phyloP scores from a whole-genome alignment of 768 basidiomycete genomes.

The Russula ochroleuca region DNA sequence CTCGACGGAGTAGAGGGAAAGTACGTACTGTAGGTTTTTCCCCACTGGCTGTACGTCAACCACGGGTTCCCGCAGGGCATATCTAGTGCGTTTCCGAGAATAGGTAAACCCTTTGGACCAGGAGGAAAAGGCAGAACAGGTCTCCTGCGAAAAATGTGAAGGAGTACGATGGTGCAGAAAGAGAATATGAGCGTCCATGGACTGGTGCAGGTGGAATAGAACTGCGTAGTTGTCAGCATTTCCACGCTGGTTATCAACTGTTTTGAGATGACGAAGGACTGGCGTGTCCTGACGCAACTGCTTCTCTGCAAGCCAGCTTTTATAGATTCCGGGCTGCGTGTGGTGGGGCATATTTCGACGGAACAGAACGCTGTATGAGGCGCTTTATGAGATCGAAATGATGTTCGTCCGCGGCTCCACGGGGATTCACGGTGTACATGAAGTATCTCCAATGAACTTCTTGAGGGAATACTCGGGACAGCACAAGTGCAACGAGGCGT shows the following conservation, averaged over 20 bases:
- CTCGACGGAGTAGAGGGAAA: neutral
- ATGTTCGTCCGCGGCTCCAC: neutral
- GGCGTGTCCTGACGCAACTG: neutral
- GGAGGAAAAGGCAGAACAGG: constrained; percentile 27
- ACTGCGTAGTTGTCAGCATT: neutral
- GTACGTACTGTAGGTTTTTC: constrained; percentile 26
- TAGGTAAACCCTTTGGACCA: constrained; percentile 28
- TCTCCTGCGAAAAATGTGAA: constrained; percentile 3
- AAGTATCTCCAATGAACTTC: no score
- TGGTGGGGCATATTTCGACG: no score
- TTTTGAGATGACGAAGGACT: neutral
- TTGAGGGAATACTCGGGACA: neutral
- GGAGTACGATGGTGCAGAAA: neutral
- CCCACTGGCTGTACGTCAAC: constrained; percentile 28
- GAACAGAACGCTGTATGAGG: neutral
- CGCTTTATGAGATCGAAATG: neutral
- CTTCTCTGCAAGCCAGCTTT: neutral
- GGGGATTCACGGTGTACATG: neutral
- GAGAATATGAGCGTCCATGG: constrained; percentile 3
- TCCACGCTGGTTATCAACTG: neutral
- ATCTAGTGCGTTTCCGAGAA: constrained; percentile 30
- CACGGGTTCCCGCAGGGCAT: constrained; percentile 28
- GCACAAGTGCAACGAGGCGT: neutral
- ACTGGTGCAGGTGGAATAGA: neutral
- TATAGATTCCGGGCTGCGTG: constrained; percentile 1